Conservation (phyloP, 108 stramenopile genomes). For the Nitzschia putrida region DNA sequence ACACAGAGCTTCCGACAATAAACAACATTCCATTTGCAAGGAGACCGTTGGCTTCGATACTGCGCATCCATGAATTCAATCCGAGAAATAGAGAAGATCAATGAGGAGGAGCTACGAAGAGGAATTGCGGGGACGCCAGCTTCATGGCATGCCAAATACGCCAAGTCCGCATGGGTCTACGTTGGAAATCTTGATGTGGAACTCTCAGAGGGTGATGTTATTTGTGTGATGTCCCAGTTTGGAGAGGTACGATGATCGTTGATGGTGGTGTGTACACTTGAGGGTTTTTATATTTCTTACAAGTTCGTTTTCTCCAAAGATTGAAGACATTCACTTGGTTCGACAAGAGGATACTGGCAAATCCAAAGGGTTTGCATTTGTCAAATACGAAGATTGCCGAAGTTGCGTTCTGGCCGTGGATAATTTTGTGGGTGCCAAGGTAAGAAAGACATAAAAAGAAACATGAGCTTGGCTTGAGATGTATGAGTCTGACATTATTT, state of each 20-base stretch:
- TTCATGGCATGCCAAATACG: constrained; percentile 97
- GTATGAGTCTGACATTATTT: neutral
- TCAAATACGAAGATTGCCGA: constrained; percentile 91
- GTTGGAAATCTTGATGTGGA: constrained; percentile 85
- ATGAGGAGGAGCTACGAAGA: constrained; percentile 83
- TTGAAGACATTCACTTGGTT: constrained; percentile 93
- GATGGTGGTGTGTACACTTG: no score
- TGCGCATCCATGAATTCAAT: constrained; percentile 85
- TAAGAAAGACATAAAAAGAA: neutral
- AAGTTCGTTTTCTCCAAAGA: neutral
- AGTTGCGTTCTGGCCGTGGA: constrained; percentile 97
- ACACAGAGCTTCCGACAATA: no score
- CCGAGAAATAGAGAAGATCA: constrained; percentile 87
- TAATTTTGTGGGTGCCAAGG: constrained; percentile 85
- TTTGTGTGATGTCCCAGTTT: constrained; percentile 93
- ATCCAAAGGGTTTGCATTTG: constrained; percentile 83
- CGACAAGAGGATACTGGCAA: constrained; percentile 95
- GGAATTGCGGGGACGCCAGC: constrained; percentile 83
- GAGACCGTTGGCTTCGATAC: no score
- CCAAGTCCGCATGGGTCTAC: constrained; percentile 94
- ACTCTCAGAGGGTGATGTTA: constrained; percentile 93
- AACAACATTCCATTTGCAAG: no score
- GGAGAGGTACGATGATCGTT: constrained; percentile 61
- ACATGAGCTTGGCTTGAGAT: neutral
- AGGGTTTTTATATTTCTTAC: no score